Evolutionary conservation across 1,284 basidiomycete species (phyloP).

Genomic region (Hemileia vastatrix): DNA sequence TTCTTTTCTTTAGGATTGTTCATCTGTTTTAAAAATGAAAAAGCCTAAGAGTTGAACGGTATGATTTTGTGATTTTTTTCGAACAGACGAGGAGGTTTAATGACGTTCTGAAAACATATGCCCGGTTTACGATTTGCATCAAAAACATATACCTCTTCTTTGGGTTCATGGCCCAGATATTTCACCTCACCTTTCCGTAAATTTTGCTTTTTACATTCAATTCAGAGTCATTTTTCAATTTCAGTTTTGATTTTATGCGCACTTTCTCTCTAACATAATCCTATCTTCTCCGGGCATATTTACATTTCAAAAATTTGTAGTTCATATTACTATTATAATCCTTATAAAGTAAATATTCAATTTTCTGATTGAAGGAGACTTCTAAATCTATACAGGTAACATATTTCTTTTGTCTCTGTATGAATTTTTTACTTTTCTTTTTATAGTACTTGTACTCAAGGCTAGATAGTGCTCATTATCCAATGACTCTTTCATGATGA

Average conservation of each 20-base stretch:
- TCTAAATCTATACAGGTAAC: constrained; percentile 33
- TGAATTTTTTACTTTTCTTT: not conserved
- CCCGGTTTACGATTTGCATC: no score
- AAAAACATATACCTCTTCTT: constrained; percentile 29
- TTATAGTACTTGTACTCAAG: constrained; percentile 44
- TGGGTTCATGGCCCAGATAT: constrained; percentile 27
- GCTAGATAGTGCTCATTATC: constrained; percentile 36
- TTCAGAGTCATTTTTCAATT: no score
- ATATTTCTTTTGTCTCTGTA: constrained; percentile 27
- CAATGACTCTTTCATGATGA: no score
- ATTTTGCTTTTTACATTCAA: no score
- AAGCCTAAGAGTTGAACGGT: constrained; percentile 12
- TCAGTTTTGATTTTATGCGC: not conserved
- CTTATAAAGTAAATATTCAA: no score
- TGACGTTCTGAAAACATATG: constrained; percentile 13
- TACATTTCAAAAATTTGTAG: no score
- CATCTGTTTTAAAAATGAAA: not conserved
- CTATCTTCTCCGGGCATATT: not conserved
- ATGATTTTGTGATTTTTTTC: constrained; percentile 23
- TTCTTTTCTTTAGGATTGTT: not conserved
- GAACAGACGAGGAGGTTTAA: constrained; percentile 29
- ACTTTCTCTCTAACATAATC: not conserved
- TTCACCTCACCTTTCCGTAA: no score
- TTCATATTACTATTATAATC: no score
- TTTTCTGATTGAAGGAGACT: constrained; percentile 23